Evolutionary conservation across 371 early-diverging fungal species (phyloP).

Genomic region (Basidiobolus meristosporus): DNA sequence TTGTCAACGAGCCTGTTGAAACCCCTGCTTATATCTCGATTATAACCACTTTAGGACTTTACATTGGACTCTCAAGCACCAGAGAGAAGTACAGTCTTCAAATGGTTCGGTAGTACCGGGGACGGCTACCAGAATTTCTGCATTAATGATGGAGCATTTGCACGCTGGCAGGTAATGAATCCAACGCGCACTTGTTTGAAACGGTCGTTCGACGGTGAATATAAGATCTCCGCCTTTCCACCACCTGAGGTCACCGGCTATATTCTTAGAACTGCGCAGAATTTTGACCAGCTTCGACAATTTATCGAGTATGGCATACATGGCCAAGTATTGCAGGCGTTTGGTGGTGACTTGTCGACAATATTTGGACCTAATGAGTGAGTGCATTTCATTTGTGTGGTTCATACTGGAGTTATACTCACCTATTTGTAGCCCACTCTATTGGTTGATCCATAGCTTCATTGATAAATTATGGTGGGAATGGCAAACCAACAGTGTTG

Average conservation of each 20-base stretch:
- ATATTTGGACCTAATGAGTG: conserved; percentile 3
- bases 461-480: conserved; percentile 25
- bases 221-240: conserved; percentile 1
- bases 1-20: too few relatives aligned
- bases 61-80: conserved; percentile 7
- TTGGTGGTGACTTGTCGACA: conserved; percentile 4
- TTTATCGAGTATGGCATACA: conserved; percentile 1
- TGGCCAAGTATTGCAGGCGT: neutral
- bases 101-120: conserved; percentile 4
- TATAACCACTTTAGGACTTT: conserved; percentile 18
- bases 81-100: conserved; percentile 3
- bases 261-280: neutral
- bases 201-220: neutral
- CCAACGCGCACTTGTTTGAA: conserved; percentile 2
- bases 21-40: too few relatives aligned
- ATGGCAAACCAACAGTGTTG: too few relatives aligned
- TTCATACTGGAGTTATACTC: neutral
- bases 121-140: conserved; percentile 6
- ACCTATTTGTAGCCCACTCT: neutral
- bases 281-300: conserved; percentile 1
- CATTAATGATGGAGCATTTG: conserved; percentile 6
- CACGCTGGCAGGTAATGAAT: neutral
- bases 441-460: conserved; percentile 27
- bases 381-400: neutral
- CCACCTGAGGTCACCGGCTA: conserved; percentile 1